A percentile compares a stretch with the other conserved stretches of the same genome.
These are phyloP conservation scores for Fusarium sp. DNA, from an alignment of 2,329 filamentous ascomycete genomes.

Conservation along the genomic window DNA sequence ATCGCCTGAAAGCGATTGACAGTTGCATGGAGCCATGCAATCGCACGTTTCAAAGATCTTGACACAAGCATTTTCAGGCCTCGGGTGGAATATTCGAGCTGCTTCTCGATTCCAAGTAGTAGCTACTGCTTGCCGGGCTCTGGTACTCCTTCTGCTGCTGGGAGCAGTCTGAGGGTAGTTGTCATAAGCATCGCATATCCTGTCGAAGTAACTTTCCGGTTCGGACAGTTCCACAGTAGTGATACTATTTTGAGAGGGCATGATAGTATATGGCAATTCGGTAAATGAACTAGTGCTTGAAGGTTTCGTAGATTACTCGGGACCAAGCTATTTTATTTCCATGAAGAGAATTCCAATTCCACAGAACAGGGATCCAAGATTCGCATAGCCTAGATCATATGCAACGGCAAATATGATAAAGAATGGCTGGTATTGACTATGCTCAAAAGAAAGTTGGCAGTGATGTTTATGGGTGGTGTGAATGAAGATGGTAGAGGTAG, in stretches of 20 bases:
- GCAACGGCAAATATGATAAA: background rate
- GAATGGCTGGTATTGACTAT: background rate
- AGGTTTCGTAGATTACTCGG: background rate
- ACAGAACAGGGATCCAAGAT: background rate
- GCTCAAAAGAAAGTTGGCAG: background rate
- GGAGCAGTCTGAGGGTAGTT: background rate
- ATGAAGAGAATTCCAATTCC: background rate
- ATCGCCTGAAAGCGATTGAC: background rate
- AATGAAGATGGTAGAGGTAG: background rate
- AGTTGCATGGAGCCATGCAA: background rate
- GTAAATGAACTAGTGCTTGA: background rate
- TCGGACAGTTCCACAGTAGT: background rate
- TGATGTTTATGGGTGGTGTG: background rate
- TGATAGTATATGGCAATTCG: background rate
- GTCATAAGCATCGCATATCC: background rate
- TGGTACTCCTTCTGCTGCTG: background rate
- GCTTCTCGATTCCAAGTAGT: slow-evolving; percentile 3
- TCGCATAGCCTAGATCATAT: background rate
- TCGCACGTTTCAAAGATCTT: slow-evolving; percentile 2
- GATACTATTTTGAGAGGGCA: background rate
- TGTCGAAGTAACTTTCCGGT: background rate
- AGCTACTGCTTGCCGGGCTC: background rate
- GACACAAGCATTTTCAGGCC: background rate
- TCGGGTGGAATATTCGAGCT: background rate
- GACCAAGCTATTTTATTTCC: background rate